phyloP scores from a whole-genome alignment of 257 asterid genomes.

The Plantago ovata region DNA sequence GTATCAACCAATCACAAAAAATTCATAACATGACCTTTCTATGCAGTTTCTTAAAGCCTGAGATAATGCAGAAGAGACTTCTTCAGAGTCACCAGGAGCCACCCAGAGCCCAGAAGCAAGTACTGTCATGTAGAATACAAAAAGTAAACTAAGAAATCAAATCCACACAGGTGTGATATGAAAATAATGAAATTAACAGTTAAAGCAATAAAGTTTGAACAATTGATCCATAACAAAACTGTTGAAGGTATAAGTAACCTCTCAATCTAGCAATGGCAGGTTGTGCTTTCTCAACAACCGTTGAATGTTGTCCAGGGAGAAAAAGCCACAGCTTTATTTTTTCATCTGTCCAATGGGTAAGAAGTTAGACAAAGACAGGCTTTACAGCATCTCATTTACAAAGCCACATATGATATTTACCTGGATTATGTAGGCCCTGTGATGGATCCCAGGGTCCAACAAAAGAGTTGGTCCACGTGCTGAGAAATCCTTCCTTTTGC shows the following conservation, averaged over 20 bases:
- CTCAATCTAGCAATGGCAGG: conserved; percentile 71
- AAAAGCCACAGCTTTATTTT: conserved; percentile 99
- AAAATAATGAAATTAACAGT: background rate
- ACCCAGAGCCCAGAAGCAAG: conserved; percentile 97
- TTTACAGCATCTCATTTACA: conserved; percentile 7
- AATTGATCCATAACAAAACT: conserved; percentile 13
- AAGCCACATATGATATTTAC: conserved; percentile 40
- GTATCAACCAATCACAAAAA: conserved; percentile 25
- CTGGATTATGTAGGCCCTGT: conserved; percentile 97
- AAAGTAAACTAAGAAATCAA: conserved; percentile 16
- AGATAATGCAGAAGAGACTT: conserved; percentile 90
- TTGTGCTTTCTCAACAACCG: conserved; percentile 81
- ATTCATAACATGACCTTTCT: conserved; percentile 57
- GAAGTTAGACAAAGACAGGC: conserved; percentile 27
- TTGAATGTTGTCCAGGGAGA: conserved; percentile 80
- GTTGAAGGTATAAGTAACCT: conserved; percentile 38
- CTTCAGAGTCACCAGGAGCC: conserved; percentile 99
- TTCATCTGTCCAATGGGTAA: conserved; percentile 61
- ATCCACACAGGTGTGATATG: conserved; percentile 12
- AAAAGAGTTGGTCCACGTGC: conserved; percentile 95
- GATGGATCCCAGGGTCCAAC: conserved; percentile 99
- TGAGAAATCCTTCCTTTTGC: conserved; percentile 91
- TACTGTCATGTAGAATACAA: conserved; percentile 37
- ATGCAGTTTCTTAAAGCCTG: conserved; percentile 89
- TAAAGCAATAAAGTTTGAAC: background rate